A percentile compares a stretch with the other conserved stretches of the same genome.
phyloP scores from a whole-genome alignment of 225 moss, liverwort and hornwort species.

The Ulota crispa region DNA sequence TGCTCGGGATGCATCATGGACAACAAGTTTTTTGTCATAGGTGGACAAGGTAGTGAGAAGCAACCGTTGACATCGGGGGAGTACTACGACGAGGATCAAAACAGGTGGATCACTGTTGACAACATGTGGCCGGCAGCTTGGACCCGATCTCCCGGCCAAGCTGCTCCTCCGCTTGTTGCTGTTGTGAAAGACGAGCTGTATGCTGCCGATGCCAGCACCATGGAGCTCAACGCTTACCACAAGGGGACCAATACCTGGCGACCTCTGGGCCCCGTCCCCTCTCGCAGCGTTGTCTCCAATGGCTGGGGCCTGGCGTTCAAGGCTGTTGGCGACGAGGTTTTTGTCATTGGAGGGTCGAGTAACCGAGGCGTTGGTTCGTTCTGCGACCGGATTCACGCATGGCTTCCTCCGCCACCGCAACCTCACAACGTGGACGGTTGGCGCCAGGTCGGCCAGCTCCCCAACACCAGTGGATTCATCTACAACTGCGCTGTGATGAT shows the following conservation, averaged over 20 bases:
- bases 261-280: conserved; percentile 58
- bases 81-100: conserved; percentile 65
- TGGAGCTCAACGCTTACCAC: conserved; percentile 66
- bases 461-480: conserved; percentile 61
- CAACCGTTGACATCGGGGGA: conserved; percentile 66
- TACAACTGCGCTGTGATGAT: conserved; percentile 85
- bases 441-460: conserved; percentile 70
- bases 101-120: conserved; percentile 65
- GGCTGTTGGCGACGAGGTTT: conserved; percentile 64
- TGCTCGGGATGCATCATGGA: conserved; percentile 94
- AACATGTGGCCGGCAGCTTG: conserved; percentile 78
- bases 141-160: conserved; percentile 38
- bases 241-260: conserved; percentile 67
- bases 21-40: conserved; percentile 81
- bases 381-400: conserved; percentile 74
- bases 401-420: conserved; percentile 52
- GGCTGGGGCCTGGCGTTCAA: conserved; percentile 86
- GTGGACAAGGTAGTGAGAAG: conserved; percentile 47
- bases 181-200: conserved; percentile 76
- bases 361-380: conserved; percentile 38
- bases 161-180: conserved; percentile 70
- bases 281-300: conserved; percentile 59
- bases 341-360: conserved; percentile 76
- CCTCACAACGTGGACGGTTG: conserved; percentile 44
- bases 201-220: conserved; percentile 67